phyloP scores from a whole-genome alignment of 352 stramenopile species.

The Globisporangium polare region DNA sequence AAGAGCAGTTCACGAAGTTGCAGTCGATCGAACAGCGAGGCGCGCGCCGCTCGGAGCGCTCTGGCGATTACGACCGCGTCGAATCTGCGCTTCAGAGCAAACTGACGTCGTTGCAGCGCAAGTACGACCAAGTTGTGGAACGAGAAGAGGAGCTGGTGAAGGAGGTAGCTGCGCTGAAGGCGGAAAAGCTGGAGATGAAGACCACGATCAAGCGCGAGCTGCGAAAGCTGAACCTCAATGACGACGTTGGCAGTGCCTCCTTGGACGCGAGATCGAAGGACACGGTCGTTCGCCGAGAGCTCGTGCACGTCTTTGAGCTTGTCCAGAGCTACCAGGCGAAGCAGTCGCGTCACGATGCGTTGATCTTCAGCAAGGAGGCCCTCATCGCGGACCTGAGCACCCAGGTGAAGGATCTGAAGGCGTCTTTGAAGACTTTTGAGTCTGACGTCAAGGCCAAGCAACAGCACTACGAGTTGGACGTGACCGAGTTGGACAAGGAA shows the following conservation, averaged over 20 bases:
- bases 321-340: slow-evolving; percentile 42
- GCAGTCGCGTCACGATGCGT: slow-evolving; percentile 34
- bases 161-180: slow-evolving; percentile 36
- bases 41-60: slow-evolving; percentile 14
- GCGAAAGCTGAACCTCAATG: slow-evolving; percentile 34
- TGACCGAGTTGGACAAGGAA: slow-evolving; percentile 23
- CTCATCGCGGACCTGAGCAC: slow-evolving; percentile 37
- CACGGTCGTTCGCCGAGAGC: slow-evolving; percentile 23
- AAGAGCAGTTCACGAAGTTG: slow-evolving; percentile 24
- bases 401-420: slow-evolving; percentile 20
- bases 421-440: slow-evolving; percentile 12
- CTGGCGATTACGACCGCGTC: slow-evolving; percentile 12
- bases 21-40: slow-evolving; percentile 23
- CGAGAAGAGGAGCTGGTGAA: slow-evolving; percentile 27
- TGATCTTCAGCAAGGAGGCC: slow-evolving; percentile 42
- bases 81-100: slow-evolving; percentile 14
- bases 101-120: slow-evolving; percentile 25
- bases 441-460: slow-evolving; percentile 7
- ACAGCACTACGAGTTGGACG: slow-evolving; percentile 12
- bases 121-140: slow-evolving; percentile 25
- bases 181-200: slow-evolving; percentile 31
- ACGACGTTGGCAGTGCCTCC: slow-evolving; percentile 11
- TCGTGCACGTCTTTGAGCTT: slow-evolving; percentile 31
- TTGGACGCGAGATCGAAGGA: slow-evolving; percentile 10
- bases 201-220: slow-evolving; percentile 39